Evolutionary conservation across 371 early-diverging fungal species (phyloP).

Genomic region (Circinella minor): DNA sequence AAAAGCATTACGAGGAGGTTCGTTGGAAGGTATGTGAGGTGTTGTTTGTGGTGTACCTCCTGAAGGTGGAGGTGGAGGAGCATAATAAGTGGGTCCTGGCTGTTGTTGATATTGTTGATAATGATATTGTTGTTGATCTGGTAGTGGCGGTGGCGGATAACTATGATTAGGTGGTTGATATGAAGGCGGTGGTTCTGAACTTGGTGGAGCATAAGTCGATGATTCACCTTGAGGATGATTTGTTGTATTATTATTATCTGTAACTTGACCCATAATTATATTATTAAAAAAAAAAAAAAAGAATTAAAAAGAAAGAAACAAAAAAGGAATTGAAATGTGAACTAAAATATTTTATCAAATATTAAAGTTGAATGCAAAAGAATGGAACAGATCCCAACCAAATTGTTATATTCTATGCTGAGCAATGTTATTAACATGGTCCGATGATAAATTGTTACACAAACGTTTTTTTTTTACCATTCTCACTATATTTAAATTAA

Average conservation of each 20-base stretch:
- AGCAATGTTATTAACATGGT: no score
- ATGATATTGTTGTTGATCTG: not conserved
- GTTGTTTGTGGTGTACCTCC: not conserved
- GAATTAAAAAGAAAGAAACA: not conserved
- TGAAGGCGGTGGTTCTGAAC: not conserved
- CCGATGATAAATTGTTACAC: no score
- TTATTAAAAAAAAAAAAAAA: not conserved
- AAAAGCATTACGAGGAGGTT: not conserved
- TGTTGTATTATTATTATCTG: not conserved
- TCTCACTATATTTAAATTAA: no score
- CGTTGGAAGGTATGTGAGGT: not conserved
- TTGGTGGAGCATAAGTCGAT: not conserved
- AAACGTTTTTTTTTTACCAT: no score
- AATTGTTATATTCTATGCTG: no score
- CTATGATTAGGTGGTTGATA: constrained; percentile 2
- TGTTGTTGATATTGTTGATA: no score
- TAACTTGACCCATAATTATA: not conserved
- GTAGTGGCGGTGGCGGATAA: constrained; percentile 2
- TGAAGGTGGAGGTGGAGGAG: not conserved
- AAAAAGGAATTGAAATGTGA: no score
- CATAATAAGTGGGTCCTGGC: not conserved
- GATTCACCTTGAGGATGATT: not conserved
- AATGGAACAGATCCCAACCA: no score
- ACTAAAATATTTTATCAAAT: no score
- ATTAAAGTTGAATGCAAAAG: no score